Evolutionary conservation across 2,329 filamentous ascomycete species (phyloP), one percentile per base, ranked within the genome.

Genomic region (Penicillium sp.): DNA sequence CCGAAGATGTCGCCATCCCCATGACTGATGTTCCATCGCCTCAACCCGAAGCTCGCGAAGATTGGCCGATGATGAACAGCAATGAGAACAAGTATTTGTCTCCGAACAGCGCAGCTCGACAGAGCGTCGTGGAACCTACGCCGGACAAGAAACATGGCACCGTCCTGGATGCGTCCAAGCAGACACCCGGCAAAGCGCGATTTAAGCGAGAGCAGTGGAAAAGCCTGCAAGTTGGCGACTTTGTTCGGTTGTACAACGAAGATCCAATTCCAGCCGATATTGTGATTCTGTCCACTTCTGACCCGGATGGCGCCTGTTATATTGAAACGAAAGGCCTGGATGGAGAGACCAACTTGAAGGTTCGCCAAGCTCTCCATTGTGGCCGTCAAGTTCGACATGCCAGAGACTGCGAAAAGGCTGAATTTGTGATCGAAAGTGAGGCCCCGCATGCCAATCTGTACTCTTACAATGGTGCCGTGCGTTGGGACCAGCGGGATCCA

Each of bases 241-340:
- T 95, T 69, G 85, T 98, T 48, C 88, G 94, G 58, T 80, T 98
- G 44, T 97, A 96, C 72, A 96, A 94, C 62, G 87, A 95, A 58
- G 93, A 98, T 63, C 89, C 95, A 60, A 82, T 98, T 22, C 94
- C 93, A 1, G 91, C 93, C 42, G 93, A 98, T 69, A 76, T 98
- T 41, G 84, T 97, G 42, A 86, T 98, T 38, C 73, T 98, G 22
- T 87, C 93, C 2, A 97, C 93, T 0, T 95, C 93, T 2, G 93
- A 97, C 61, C 79, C 85, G 1, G 93, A 98, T 61, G 93, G 93
- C 44, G 88, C 88, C 33, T 98, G 93, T 70, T 98, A 96, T 61
- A 86, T 98, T 21, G 93, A 98, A 71, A 98, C 93, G 2, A 98
- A 97, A 75, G 97, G 95, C 66, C 68, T 98, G 74, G 93, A 98